phyloP scores from a whole-genome alignment of 768 basidiomycete genomes.

The Lentinula sp. region DNA sequence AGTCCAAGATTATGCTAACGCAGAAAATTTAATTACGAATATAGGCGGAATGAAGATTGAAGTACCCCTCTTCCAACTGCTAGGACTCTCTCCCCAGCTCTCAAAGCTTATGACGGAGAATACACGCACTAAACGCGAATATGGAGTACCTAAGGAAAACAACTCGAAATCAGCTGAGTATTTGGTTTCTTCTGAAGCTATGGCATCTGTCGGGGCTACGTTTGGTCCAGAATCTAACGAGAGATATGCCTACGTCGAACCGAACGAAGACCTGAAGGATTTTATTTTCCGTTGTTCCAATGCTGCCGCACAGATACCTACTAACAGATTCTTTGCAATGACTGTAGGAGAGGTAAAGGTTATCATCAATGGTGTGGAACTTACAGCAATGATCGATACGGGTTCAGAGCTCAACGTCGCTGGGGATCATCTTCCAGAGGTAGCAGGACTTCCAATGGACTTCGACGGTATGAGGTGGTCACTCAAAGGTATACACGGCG shows the following conservation, averaged over 20 bases:
- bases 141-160: neutral
- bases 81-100: neutral
- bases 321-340: constrained; percentile 1
- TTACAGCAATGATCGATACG: constrained; percentile 3
- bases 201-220: no score
- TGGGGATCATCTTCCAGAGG: neutral
- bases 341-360: neutral
- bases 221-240: no score
- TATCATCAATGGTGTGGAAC: neutral
- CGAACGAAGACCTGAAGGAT: no score
- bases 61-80: neutral
- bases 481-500: constrained; percentile 17
- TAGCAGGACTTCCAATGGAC: constrained; percentile 47
- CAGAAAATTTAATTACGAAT: neutral
- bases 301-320: neutral
- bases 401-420: constrained; percentile 6
- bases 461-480: constrained; percentile 19
- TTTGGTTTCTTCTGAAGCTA: neutral
- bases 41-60: neutral
- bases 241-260: no score
- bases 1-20: neutral
- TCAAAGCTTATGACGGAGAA: neutral
- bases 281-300: no score
- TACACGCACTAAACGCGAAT: neutral
- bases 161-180: neutral